Base-by-base conservation (phyloP, 1,284 basidiomycete genomes). In the Cutaneotrichosporon dermatis region DNA sequence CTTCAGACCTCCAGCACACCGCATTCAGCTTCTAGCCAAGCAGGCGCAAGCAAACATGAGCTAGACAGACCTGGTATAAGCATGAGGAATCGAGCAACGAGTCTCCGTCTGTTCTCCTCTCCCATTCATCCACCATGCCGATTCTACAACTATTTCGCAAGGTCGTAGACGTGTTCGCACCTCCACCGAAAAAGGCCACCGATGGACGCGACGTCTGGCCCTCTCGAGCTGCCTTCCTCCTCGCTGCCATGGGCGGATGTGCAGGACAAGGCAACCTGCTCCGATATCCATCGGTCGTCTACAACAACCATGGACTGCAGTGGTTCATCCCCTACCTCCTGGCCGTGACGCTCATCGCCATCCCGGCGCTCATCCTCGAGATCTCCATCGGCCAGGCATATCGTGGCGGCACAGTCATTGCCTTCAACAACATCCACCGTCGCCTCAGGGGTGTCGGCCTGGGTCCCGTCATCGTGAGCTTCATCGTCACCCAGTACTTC, bases 301-400 rank as follows among this genome's bases (percentile, higher is more conserved):
- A 67, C 60, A 67, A 67, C 60, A 67, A 67, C 50, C 65, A 67
- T 53, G 66, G 66, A 11, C 52, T 67, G 36, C 66, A 67, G 54
- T 67, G 66, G 66, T 67, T 67, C 57, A 62, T 67, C 51, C 66
- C 66, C 6, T 67, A 67, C 61, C 56, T 67, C 10, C 59, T 67
- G 11, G 64, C 66, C 15, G 57, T 67, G 8, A 41, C 55, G 36
- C 52, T 67, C 36, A 62, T 67, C 54, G 66, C 66, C 33, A 64
- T 66, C n/a, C 66, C 66, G 4, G 55, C 62, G 4, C 62, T 67
- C 39, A 54, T 67, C 15, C 58, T 67, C 42, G 66, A 67, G 40
- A 66, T 63, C 15, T 25, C 62, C 15, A 60, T 67, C 37, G 66
- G 66, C 1, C 66, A 67, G 42, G 66, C 66, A 12, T 67, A 67